These are phyloP conservation scores for Daldinia loculata DNA, from an alignment of 495 filamentous ascomycete species.

Conservation along the genomic window DNA sequence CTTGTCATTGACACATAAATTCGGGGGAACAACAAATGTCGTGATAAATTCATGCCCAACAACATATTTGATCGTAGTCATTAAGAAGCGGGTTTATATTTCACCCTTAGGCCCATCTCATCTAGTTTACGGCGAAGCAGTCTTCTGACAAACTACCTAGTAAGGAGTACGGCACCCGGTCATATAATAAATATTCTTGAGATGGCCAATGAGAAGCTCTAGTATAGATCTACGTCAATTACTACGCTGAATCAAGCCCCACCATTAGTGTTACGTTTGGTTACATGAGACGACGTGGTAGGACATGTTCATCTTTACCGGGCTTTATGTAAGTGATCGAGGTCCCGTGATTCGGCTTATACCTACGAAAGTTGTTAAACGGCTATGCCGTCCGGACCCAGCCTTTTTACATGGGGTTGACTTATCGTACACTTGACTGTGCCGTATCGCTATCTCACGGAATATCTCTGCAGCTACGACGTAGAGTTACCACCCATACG, in stretches of 20 bases:
- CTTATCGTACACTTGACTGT: slow-evolving; percentile 6
- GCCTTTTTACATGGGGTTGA: slow-evolving; percentile 12
- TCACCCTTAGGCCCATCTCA: slow-evolving; percentile 7
- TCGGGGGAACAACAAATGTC: neutral
- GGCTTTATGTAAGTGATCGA: neutral
- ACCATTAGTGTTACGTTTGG: neutral
- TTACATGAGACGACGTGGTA: neutral
- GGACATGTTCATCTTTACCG: neutral
- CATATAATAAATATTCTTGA: neutral
- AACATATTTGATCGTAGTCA: neutral
- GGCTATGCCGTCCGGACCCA: slow-evolving; percentile 10
- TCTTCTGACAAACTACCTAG: neutral
- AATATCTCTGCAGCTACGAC: neutral
- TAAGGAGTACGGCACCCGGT: neutral
- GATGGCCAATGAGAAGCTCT: slow-evolving; percentile 3
- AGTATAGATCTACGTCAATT: slow-evolving; percentile 2
- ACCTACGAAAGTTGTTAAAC: neutral
- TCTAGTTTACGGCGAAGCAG: neutral
- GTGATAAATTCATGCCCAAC: neutral
- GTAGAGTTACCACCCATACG: slow-evolving; percentile 4
- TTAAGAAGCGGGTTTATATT: slow-evolving; percentile 20
- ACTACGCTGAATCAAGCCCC: neutral
- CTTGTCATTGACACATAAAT: slow-evolving; percentile 3
- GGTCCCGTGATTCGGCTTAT: neutral
- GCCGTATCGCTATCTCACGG: slow-evolving; percentile 3